Percentiles rank a stretch among this genome's conserved stretches.
Evolutionary conservation across 1,284 basidiomycete genomes (phyloP).

Genomic region (Sporisorium iseilematis-ciliati): DNA sequence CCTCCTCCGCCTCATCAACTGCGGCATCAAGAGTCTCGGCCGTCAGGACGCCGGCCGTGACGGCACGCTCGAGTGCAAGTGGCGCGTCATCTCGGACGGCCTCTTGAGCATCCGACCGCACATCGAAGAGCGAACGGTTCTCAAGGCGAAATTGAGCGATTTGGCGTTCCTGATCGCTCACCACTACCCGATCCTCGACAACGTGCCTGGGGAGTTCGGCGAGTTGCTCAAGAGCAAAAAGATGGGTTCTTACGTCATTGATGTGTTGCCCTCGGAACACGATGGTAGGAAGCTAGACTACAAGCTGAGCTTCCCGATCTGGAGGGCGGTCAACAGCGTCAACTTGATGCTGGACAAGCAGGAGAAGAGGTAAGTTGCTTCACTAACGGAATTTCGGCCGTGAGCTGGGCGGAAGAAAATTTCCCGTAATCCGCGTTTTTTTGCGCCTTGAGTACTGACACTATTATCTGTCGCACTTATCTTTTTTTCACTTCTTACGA

Average conservation of each 20-base stretch:
- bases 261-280: slow-evolving; percentile 58
- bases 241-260: slow-evolving; percentile 64
- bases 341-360: slow-evolving; percentile 70
- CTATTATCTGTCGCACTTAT: slow-evolving; percentile 1
- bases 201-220: slow-evolving; percentile 55
- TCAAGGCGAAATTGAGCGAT: slow-evolving; percentile 76
- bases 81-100: slow-evolving; percentile 85
- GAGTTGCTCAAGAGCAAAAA: slow-evolving; percentile 47
- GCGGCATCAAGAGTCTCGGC: slow-evolving; percentile 83
- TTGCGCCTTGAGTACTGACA: slow-evolving; percentile 19
- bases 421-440: slow-evolving; percentile 13
- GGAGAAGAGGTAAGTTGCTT: slow-evolving; percentile 62
- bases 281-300: slow-evolving; percentile 54
- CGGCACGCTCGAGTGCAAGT: slow-evolving; percentile 73
- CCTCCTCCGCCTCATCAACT: slow-evolving; percentile 86
- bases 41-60: slow-evolving; percentile 73
- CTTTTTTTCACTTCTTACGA: background rate
- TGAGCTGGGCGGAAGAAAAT: background rate
- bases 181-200: slow-evolving; percentile 62
- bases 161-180: slow-evolving; percentile 75
- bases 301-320: slow-evolving; percentile 61
- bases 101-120: slow-evolving; percentile 84
- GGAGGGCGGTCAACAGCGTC: slow-evolving; percentile 64
- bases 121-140: slow-evolving; percentile 77
- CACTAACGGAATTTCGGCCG: background rate